Evolutionary conservation across 164 flowering plant species (phyloP), one percentile per base, ranked within the genome.

Genomic region (Vitis rupestris): DNA sequence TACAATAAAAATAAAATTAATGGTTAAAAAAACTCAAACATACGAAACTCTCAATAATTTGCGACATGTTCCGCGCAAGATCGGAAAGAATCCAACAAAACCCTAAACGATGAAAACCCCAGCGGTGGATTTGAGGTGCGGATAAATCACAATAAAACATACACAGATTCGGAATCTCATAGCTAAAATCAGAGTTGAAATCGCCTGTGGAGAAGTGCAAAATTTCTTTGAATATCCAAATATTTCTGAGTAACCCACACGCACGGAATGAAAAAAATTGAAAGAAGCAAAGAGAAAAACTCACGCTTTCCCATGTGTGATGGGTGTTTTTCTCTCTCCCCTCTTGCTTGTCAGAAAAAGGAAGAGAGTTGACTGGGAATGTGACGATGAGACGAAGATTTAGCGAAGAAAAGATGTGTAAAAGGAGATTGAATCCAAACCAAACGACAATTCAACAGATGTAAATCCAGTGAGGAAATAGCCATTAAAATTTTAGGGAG

Each of bases 241-340:
- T 59, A 56, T 23, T 61, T 16, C 3, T 50, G 31, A 37, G 4
- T 8, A 16, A 61, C 6, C 13, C 13, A 12, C 7, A 60, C 29
- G 19, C 51, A 27, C 52, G 44, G 10, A 19, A n/a, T 15, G 0
- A 51, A 64, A 48, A 27, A 9, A 17, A 66, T 4, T 5, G 3
- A 19, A 61, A 63, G 14, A 10, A 23, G 9, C 3, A 27, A 13
- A 13, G 17, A 66, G 47, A 64, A 31, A 31, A 67, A 63, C 82
- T 76, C 66, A 83, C 87, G 84, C 44, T 78, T 83, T 11, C 87
- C 85, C 87, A 83, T 83, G 5, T 64, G 15, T 10, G 76, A 44
- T 29, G 62, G 61, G 4, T 37, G 7, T 37, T 3, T 37, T 37
- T 37, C 44, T 37, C 44, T 37, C 44, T 37, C 7, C 44, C 44